Conservation (phyloP, 2,329 filamentous ascomycete genomes). For the Penicillium oxalicum region DNA sequence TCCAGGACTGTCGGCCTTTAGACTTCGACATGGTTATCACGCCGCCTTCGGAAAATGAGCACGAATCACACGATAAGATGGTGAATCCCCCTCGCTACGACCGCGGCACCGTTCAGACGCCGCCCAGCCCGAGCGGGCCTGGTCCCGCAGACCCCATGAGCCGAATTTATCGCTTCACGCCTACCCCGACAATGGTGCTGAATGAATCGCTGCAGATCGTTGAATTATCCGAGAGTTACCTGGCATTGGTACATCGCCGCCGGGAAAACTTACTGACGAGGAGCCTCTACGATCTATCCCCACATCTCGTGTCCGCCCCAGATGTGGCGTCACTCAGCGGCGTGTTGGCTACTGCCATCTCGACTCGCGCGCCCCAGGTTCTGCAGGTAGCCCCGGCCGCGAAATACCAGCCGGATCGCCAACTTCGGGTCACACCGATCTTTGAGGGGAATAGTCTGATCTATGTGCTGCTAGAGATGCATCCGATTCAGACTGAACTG, state of each 20-base stretch:
- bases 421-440: slow-evolving; percentile 41
- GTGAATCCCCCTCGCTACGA: neutral
- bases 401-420: slow-evolving; percentile 12
- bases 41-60: slow-evolving; percentile 20
- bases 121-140: neutral
- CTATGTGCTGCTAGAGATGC: slow-evolving; percentile 41
- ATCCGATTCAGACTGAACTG: slow-evolving; percentile 32
- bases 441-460: slow-evolving; percentile 35
- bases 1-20: slow-evolving; percentile 17
- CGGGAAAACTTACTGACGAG: slow-evolving; percentile 33
- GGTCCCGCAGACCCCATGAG: slow-evolving; percentile 9
- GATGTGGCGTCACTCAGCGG: slow-evolving; percentile 33
- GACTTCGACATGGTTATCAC: slow-evolving; percentile 19
- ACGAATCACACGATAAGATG: slow-evolving; percentile 2
- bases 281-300: slow-evolving; percentile 38
- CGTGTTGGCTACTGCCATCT: slow-evolving; percentile 34
- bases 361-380: slow-evolving; percentile 30
- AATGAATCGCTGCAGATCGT: slow-evolving; percentile 33
- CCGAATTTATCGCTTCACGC: slow-evolving; percentile 28
- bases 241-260: slow-evolving; percentile 27
- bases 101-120: neutral
- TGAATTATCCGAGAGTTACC: slow-evolving; percentile 42
- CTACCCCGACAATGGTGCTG: slow-evolving; percentile 36
- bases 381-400: slow-evolving; percentile 27
- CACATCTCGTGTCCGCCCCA: slow-evolving; percentile 29